phyloP scores from a whole-genome alignment of 768 basidiomycete genomes.

The Tulasnella sp. region DNA sequence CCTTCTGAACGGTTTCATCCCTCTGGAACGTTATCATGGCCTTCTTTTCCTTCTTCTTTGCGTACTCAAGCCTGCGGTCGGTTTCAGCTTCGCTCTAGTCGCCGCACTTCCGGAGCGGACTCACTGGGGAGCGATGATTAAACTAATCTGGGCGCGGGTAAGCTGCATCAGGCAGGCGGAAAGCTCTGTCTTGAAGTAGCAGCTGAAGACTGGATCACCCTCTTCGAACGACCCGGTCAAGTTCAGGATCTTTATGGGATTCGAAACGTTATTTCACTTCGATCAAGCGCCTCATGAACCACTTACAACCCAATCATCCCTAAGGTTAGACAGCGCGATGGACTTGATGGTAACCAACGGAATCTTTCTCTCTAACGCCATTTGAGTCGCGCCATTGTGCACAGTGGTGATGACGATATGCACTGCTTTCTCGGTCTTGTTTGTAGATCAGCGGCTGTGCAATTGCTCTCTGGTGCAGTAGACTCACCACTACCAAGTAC shows the following conservation, averaged over 20 bases:
- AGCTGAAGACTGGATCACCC: slow-evolving; percentile 90
- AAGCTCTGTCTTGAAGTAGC: slow-evolving; percentile 95
- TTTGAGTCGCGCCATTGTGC: slow-evolving; percentile 64
- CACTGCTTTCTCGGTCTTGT: slow-evolving; percentile 84
- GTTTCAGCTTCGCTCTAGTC: slow-evolving; percentile 2
- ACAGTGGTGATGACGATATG: slow-evolving; percentile 66
- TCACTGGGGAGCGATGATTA: slow-evolving; percentile 77
- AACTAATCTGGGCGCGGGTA: slow-evolving; percentile 72
- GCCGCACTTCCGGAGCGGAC: slow-evolving; percentile 40
- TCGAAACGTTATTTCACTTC: neutral
- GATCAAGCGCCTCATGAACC: neutral
- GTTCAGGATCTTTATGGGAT: slow-evolving; percentile 65
- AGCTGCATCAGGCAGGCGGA: slow-evolving; percentile 77
- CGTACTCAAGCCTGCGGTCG: slow-evolving; percentile 71
- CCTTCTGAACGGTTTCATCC: slow-evolving; percentile 78
- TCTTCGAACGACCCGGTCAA: slow-evolving; percentile 74
- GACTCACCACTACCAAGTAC: slow-evolving; percentile 81
- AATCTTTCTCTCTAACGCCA: slow-evolving; percentile 81
- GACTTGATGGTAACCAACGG: slow-evolving; percentile 84
- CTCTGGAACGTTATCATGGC: slow-evolving; percentile 76
- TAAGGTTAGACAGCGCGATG: slow-evolving; percentile 82
- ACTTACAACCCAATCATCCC: slow-evolving; percentile 94
- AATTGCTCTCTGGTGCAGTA: too few species aligned
- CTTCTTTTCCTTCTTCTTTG: slow-evolving; percentile 97
- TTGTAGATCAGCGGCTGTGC: neutral